Evolutionary conservation across 345 rosid species (phyloP), one percentile per base, ranked within the genome.

Genomic region (Bruguiera parviflora): DNA sequence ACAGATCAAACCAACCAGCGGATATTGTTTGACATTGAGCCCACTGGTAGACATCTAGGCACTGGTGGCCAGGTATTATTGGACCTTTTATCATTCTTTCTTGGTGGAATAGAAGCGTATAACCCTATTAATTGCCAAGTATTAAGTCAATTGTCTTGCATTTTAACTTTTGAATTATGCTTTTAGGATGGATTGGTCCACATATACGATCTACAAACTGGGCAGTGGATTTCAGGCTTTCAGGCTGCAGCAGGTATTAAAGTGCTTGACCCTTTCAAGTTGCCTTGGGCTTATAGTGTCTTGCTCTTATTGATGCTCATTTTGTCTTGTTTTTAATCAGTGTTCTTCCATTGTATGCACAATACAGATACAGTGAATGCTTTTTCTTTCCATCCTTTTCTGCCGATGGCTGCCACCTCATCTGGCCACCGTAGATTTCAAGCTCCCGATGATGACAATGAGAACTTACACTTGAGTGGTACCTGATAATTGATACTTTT

Each of bases 391-490:
- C 98, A 94, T 67, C 98, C 98, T 3, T 87, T 77, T 66, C 84
- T 91, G 73, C 96, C 97, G 63, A 84, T 90, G 94, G 97, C 99
- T 63, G 91, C 90, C 71, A 80, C 98, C 62, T 86, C 99, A 24
- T 95, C 99, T 5, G 99, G 99, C 33, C 98, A 95, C 71, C 82
- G 99, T 60, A 81, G 97, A 64, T 95, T 84, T 43, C 75, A 84
- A 69, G 66, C 63, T 73, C 93, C 91, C 0, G 88, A 85, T 72
- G 92, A 78, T 5, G 84, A 68, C 53, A 64, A 69, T 25, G 84
- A 76, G 55, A 68, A 75, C 22, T 78, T 77, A 72, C 75, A 66
- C 47, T 27, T 91, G 73, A 80, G 71, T 62, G 94, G 92, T 88
- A 81, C 70, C 18, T 53, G 21, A 27, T 60, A 27, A 57, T 28